Evolutionary conservation across 306 rosid species (phyloP).

Genomic region (Vicia sativa): DNA sequence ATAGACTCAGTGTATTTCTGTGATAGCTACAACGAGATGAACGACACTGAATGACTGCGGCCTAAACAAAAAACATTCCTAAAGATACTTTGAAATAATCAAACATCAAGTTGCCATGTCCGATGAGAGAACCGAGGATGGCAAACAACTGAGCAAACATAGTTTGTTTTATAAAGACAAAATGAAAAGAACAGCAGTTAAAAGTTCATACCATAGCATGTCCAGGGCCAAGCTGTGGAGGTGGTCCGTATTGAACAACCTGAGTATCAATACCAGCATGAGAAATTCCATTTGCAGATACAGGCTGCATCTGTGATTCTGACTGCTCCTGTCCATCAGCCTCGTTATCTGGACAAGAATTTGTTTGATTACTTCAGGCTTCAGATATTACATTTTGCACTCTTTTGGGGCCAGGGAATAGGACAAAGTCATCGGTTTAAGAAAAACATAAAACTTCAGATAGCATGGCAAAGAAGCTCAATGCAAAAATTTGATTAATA

Average conservation of each 20-base stretch:
- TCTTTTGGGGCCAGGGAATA: background rate
- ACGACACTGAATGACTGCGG: background rate
- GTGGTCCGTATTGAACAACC: conserved; percentile 62
- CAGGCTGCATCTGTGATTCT: conserved; percentile 59
- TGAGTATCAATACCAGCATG: conserved; percentile 52
- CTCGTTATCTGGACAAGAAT: conserved; percentile 68
- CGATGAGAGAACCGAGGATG: background rate
- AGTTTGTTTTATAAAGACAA: conserved; percentile 10
- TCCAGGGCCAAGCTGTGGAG: conserved; percentile 77
- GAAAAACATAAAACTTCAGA: conserved; percentile 23
- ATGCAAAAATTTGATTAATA: background rate
- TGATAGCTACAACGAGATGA: conserved; percentile 21
- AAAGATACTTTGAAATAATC: no score
- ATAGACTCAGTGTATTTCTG: background rate
- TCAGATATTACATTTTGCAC: conserved; percentile 25
- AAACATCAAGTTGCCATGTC: conserved; percentile 21
- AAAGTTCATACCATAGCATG: conserved; percentile 70
- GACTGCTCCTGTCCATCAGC: conserved; percentile 65
- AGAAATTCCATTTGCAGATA: conserved; percentile 63
- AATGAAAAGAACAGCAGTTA: background rate
- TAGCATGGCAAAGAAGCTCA: conserved; percentile 27
- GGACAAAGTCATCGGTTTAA: background rate
- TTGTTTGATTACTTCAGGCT: conserved; percentile 35
- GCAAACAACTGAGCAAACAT: conserved; percentile 17
- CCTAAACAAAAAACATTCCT: conserved; percentile 33